A percentile compares a stretch with the other conserved stretches of the same genome.
Evolutionary conservation across 345 rosid genomes (phyloP).

Genomic region (Garcia nutans): DNA sequence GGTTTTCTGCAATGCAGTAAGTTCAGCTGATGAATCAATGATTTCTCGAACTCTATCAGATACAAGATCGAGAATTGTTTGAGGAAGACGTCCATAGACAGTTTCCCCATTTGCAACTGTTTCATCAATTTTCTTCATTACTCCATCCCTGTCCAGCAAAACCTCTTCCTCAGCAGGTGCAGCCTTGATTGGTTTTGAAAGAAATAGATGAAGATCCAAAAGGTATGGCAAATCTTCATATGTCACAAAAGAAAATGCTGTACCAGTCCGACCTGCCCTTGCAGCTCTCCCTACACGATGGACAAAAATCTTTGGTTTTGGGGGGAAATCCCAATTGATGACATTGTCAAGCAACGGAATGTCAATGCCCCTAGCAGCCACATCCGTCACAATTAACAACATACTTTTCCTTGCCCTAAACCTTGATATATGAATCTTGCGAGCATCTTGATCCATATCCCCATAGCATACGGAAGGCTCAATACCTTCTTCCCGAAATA

Average conservation of each 20-base stretch:
- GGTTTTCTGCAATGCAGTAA: slow-evolving; percentile 62
- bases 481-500: slow-evolving; percentile 81
- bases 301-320: slow-evolving; percentile 89
- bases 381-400: slow-evolving; percentile 90
- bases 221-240: slow-evolving; percentile 87
- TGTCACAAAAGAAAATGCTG: slow-evolving; percentile 87
- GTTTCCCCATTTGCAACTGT: slow-evolving; percentile 86
- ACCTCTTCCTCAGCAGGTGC: slow-evolving; percentile 95
- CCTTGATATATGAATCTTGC: slow-evolving; percentile 82
- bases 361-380: slow-evolving; percentile 97
- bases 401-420: slow-evolving; percentile 82
- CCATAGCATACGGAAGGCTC: slow-evolving; percentile 92
- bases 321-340: slow-evolving; percentile 96
- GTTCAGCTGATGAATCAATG: slow-evolving; percentile 81
- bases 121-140: slow-evolving; percentile 60
- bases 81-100: slow-evolving; percentile 90
- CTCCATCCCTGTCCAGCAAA: slow-evolving; percentile 71
- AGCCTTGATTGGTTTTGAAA: slow-evolving; percentile 80
- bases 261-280: slow-evolving; percentile 90
- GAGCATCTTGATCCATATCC: slow-evolving; percentile 98
- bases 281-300: slow-evolving; percentile 97
- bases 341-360: slow-evolving; percentile 97
- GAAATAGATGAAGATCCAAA: slow-evolving; percentile 90
- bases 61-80: slow-evolving; percentile 76
- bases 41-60: slow-evolving; percentile 67